Conservation (phyloP, 495 filamentous ascomycete genomes). For the Aspergillus diversus region DNA sequence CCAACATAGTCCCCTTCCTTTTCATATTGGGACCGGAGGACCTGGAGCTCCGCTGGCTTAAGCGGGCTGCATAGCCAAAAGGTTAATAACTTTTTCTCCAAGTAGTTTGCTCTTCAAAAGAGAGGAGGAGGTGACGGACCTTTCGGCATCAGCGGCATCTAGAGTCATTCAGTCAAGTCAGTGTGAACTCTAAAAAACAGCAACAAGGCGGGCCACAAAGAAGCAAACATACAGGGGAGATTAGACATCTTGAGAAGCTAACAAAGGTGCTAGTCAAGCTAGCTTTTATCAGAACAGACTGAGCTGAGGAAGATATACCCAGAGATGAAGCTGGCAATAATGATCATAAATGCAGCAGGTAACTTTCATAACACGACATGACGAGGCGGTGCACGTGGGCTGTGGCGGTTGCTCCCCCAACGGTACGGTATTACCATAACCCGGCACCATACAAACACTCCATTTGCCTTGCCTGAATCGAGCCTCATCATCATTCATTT, state of each 20-base stretch:
- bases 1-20: constrained; percentile 96
- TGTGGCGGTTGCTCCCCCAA: constrained; percentile 57
- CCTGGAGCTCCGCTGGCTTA: constrained; percentile 85
- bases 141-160: constrained; percentile 98
- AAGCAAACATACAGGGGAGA: constrained; percentile 67
- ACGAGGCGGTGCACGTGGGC: constrained; percentile 48
- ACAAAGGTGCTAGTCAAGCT: too few relatives aligned
- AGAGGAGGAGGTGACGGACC: constrained; percentile 60
- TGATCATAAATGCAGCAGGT: constrained; percentile 4
- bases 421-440: constrained; percentile 33
- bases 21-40: constrained; percentile 90
- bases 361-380: constrained; percentile 12
- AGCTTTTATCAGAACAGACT: too few relatives aligned
- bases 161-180: constrained; percentile 26
- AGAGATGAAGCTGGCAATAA: background rate
- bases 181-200: constrained; percentile 21
- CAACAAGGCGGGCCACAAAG: constrained; percentile 21
- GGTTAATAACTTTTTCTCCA: constrained; percentile 20
- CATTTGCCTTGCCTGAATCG: constrained; percentile 1
- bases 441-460: constrained; percentile 7
- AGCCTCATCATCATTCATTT: constrained; percentile 8
- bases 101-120: background rate
- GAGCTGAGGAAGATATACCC: too few relatives aligned
- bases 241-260: constrained; percentile 56
- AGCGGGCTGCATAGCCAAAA: constrained; percentile 63